Conservation (phyloP, 208 protist species). For the Acanthamoeba castellanii region DNA sequence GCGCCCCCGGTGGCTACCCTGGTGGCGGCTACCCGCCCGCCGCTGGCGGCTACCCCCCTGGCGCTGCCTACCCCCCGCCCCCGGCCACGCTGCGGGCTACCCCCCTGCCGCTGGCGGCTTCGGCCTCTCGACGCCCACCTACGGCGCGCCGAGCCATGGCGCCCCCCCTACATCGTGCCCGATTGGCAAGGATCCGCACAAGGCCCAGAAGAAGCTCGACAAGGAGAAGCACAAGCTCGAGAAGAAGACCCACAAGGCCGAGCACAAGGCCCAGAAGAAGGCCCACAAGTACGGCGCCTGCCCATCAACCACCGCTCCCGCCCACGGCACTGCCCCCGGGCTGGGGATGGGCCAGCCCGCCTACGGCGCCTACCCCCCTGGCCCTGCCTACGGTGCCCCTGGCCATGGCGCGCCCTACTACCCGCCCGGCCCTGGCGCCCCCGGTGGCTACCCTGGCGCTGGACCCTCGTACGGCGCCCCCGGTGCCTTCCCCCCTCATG, state of each 20-base stretch:
- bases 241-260: constrained; percentile 3
- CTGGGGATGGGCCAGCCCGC: constrained; percentile 12
- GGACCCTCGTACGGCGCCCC: not conserved
- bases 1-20: no score
- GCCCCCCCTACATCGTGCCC: not conserved
- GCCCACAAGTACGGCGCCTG: constrained; percentile 32
- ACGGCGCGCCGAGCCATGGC: not conserved
- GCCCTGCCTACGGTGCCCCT: constrained; percentile 35
- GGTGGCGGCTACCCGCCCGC: not conserved
- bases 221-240: constrained; percentile 55
- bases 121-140: not conserved
- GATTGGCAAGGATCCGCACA: not conserved
- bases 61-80: not conserved
- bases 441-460: not conserved
- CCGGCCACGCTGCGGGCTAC: constrained; percentile 15
- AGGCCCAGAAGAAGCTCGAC: constrained; percentile 17
- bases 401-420: not conserved
- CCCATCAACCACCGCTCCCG: not conserved
- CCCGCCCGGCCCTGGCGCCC: constrained; percentile 12
- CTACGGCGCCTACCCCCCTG: not conserved
- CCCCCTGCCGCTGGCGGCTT: not conserved
- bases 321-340: not conserved
- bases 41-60: constrained; percentile 4
- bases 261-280: constrained; percentile 49
- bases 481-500: not conserved